A percentile compares a stretch with the other conserved stretches of the same genome.
Conservation (phyloP, 2,329 filamentous ascomycete genomes). For the Phaeosphaeriaceae sp. region DNA sequence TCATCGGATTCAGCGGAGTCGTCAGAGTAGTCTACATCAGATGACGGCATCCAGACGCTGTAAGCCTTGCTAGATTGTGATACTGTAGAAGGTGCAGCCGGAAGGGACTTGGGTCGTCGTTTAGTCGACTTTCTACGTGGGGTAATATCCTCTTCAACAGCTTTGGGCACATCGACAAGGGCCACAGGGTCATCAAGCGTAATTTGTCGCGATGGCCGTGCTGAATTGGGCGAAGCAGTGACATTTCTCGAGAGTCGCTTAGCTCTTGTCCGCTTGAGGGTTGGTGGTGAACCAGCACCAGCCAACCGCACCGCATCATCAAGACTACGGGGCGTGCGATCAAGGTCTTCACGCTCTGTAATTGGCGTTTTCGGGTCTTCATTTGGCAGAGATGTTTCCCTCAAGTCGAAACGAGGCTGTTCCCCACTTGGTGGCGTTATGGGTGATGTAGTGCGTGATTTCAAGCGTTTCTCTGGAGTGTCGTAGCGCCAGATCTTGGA, state of each 20-base stretch:
- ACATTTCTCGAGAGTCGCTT: constrained; percentile 45
- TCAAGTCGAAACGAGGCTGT: constrained; percentile 32
- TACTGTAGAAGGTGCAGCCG: constrained; percentile 23
- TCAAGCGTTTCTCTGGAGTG: constrained; percentile 36
- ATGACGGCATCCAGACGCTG: constrained; percentile 58
- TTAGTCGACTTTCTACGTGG: constrained; percentile 41
- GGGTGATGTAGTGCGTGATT: constrained; percentile 42
- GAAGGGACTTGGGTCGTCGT: constrained; percentile 34
- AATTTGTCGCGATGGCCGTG: constrained; percentile 44
- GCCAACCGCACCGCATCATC: constrained; percentile 45
- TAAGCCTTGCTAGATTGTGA: constrained; percentile 49
- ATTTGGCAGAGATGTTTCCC: constrained; percentile 22
- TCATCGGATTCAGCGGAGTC: constrained; percentile 46
- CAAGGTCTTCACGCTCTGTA: constrained; percentile 23
- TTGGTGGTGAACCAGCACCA: constrained; percentile 37
- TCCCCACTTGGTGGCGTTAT: constrained; percentile 49
- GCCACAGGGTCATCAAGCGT: constrained; percentile 42
- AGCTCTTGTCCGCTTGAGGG: constrained; percentile 48
- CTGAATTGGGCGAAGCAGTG: constrained; percentile 34
- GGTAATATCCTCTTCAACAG: constrained; percentile 23
- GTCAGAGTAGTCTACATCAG: constrained; percentile 44
- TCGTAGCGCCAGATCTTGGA: constrained; percentile 55
- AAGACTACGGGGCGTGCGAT: constrained; percentile 44
- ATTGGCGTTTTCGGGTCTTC: constrained; percentile 19
- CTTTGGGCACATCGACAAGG: constrained; percentile 13